These are phyloP conservation scores for Coniochaeta ligniaria DNA, from an alignment of 2,329 filamentous ascomycete genomes.

Conservation along the genomic window DNA sequence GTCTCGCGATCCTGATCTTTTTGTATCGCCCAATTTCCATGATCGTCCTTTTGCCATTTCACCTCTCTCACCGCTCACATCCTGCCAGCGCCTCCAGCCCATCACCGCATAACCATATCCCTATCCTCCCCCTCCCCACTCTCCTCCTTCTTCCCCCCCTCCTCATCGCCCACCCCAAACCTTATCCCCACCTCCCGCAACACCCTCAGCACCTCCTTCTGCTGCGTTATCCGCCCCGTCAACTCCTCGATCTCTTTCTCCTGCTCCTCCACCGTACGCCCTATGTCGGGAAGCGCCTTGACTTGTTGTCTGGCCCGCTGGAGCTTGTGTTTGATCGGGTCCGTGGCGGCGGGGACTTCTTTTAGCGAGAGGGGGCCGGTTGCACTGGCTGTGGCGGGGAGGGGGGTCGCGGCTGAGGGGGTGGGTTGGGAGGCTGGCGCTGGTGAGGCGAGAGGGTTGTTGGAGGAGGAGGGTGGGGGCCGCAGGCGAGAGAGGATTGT, in stretches of 20 bases:
- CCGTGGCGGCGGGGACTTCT: conserved; percentile 71
- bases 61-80: neutral
- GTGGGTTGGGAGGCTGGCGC: conserved; percentile 13
- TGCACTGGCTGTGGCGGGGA: conserved; percentile 21
- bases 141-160: conserved; percentile 19
- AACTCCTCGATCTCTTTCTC: conserved; percentile 62
- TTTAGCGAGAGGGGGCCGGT: conserved; percentile 45
- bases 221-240: conserved; percentile 51
- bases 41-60: neutral
- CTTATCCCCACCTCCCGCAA: conserved; percentile 43
- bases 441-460: conserved; percentile 41
- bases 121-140: conserved; percentile 25
- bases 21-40: neutral
- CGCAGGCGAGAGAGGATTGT: neutral
- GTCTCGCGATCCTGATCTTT: neutral
- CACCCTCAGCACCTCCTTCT: conserved; percentile 50
- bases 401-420: conserved; percentile 16
- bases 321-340: conserved; percentile 74
- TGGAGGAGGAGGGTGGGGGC: conserved; percentile 13
- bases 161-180: conserved; percentile 24
- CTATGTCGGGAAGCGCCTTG: conserved; percentile 61
- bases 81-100: neutral
- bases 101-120: conserved; percentile 19
- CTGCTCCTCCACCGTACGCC: conserved; percentile 60
- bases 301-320: conserved; percentile 67